Evolutionary conservation across 805 yeast species (phyloP), one percentile per base, ranked within the genome.

Genomic region (Kluyveromyces nonfermentans): DNA sequence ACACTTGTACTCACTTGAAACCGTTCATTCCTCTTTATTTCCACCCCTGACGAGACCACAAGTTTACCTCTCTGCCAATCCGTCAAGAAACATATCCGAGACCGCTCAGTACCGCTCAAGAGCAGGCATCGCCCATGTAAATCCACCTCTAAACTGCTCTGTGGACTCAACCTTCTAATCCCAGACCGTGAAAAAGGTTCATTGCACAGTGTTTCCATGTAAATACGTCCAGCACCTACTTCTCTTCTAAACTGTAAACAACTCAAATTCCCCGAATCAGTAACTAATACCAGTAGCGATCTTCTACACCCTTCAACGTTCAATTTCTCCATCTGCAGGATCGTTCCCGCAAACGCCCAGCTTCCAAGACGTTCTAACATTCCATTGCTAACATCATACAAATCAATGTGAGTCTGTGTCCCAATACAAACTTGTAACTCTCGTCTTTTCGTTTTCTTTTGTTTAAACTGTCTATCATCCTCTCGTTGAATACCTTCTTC

Each of bases 171-270:
- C 50, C 95, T 68, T 43, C 95, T 69, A 16, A 87, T 64, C 0
- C 95, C 95, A 17, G 83, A 71, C 57, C 87, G 84, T 37, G 79
- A 74, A 50, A 74, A 78, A 0, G 95, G 82, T 50, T 82, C 88
- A 50, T 78, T 80, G 30, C 68, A 56, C 1, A 73, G 43, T 7
- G 82, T 69, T 25, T 72, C 63, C 17, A 67, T 52, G 22, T 56
- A 64, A 45, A 79, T 77, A 18, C 56, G 50, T n/a, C 66, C 55
- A 3, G 56, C 57, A 30, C 45, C 40, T 4, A 44, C 36, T 9
- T 28, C 35, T 21, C 42, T 44, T 16, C 70, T 62, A 46, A 73
- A 71, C 43, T 77, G 74, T 9, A 79, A 61, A 1, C 85, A 56
- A 0, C 77, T 66, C 17, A 88, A 49, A 46, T 77, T 77, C 0